Conservation (phyloP, 257 asterid genomes). For the Eustoma russellianum region DNA sequence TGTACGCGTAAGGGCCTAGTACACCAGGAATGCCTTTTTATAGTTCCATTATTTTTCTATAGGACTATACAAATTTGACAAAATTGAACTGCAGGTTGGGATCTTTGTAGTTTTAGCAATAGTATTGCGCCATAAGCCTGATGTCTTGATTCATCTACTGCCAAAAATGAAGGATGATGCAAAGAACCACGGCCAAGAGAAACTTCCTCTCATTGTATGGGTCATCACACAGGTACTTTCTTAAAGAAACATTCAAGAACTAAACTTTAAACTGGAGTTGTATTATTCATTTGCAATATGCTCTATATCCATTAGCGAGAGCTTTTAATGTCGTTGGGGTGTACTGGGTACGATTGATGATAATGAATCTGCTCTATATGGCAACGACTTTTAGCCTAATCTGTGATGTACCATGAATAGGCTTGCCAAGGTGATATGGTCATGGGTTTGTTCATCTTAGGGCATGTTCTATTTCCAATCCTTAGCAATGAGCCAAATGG, state of each 20-base stretch:
- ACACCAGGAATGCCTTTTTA: too few relatives aligned
- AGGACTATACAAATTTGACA: too few relatives aligned
- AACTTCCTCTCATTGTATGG: conserved; percentile 22
- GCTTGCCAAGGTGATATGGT: conserved; percentile 31
- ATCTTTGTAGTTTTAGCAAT: conserved; percentile 28
- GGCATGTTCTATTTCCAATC: conserved; percentile 18
- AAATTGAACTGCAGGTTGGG: conserved; percentile 18
- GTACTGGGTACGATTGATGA: too few relatives aligned
- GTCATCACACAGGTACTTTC: conserved; percentile 21
- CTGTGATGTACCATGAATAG: conserved; percentile 5
- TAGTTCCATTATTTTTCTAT: too few relatives aligned
- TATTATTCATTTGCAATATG: not conserved
- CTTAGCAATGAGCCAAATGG: conserved; percentile 15
- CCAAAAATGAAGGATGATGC: conserved; percentile 21
- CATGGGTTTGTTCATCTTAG: conserved; percentile 25
- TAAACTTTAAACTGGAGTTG: not conserved
- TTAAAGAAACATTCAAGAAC: not conserved
- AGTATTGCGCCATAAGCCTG: conserved; percentile 28
- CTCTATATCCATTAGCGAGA: too few relatives aligned
- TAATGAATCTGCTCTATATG: too few relatives aligned
- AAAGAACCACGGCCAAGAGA: conserved; percentile 28
- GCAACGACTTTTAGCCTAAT: not conserved
- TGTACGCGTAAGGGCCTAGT: too few relatives aligned
- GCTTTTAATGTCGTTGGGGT: too few relatives aligned
- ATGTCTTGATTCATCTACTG: conserved; percentile 21